Evolutionary conservation across 352 stramenopile species (phyloP), one percentile per base, ranked within the genome.

Genomic region (Thalassiosira mediterranea): DNA sequence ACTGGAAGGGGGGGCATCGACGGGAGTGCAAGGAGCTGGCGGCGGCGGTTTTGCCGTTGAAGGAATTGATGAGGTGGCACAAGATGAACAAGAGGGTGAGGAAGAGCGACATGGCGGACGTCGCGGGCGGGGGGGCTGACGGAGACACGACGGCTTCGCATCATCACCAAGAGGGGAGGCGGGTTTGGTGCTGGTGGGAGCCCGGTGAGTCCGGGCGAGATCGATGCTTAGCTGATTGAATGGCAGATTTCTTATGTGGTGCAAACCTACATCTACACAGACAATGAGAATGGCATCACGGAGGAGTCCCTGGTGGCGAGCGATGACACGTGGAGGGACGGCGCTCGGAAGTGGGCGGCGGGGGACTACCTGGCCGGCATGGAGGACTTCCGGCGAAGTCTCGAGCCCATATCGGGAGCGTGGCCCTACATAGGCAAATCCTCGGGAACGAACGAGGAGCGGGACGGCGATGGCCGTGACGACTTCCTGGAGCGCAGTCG

Each of bases 321-420:
- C 19, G 49, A 71, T 42, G 38, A 62, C 19, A 31, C 48, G 25
- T 86, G 77, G 77, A 56, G 53, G 29, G 0, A 52, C 13, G 59
- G 66, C 28, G 40, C 73, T 17, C 19, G 34, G 13, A 49, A 70
- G 58, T 86, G 77, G 77, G 68, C 75, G 49, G 13, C 66, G 32
- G 31, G 77, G 64, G 62, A 87, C 15, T 88, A 87, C 59, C 54
- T 80, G 23, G 31, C 34, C 10, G 83, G 74, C 5, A 84, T 90
- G 73, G 10, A 62, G 17, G 34, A 11, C 15, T 88, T 86, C 56
- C 68, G 88, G 65, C 29, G 63, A 48, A 61, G 74, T 11, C 59
- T 88, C 26, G 19, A 62, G 51, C 21, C 58, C 32, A 64, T 60
- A 54, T 15, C 76, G 46, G 60, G 42, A 37, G 46, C 58, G 49